A percentile compares a stretch with the other conserved stretches of the same genome.
Evolutionary conservation across 2,329 filamentous ascomycete genomes (phyloP).

Genomic region (Stachybotrys elegans): DNA sequence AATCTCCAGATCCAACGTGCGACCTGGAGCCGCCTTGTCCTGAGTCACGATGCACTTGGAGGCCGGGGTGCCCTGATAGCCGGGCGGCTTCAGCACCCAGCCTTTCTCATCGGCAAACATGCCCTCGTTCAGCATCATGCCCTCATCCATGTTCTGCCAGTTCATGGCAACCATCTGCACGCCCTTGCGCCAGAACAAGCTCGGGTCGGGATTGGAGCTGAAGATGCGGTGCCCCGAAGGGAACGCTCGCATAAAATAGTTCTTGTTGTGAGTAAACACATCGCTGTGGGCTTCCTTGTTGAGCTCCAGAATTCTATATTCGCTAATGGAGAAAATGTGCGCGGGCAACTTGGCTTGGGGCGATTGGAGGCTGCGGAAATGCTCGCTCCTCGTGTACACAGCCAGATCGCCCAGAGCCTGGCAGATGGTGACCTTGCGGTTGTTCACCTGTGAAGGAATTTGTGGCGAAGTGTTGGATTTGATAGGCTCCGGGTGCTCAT

Average conservation of each 20-base stretch:
- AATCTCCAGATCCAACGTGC: conserved; percentile 62
- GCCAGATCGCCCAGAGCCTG: conserved; percentile 68
- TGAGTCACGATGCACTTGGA: conserved; percentile 34
- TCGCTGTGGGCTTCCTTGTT: conserved; percentile 60
- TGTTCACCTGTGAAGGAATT: conserved; percentile 14
- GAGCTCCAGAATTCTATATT: conserved; percentile 64
- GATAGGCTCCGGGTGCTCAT: conserved; percentile 26
- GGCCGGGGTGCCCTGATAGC: conserved; percentile 60
- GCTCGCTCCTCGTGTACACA: conserved; percentile 81
- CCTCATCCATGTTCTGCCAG: conserved; percentile 91
- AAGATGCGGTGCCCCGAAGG: conserved; percentile 72
- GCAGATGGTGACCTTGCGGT: conserved; percentile 57
- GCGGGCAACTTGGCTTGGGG: conserved; percentile 54
- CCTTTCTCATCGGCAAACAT: conserved; percentile 89
- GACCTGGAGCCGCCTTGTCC: conserved; percentile 40
- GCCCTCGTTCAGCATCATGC: conserved; percentile 93
- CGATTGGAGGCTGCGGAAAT: conserved; percentile 68
- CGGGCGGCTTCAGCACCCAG: conserved; percentile 79
- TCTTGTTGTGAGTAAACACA: conserved; percentile 82
- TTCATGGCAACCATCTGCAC: conserved; percentile 98
- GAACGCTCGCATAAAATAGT: conserved; percentile 87
- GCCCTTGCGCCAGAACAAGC: conserved; percentile 85
- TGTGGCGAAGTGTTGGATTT: conserved; percentile 7
- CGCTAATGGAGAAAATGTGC: conserved; percentile 84
- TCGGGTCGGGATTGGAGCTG: conserved; percentile 92